Evolutionary conservation across 176 grass and related monocot species (phyloP).

Genomic region (Musa schizocarpa): DNA sequence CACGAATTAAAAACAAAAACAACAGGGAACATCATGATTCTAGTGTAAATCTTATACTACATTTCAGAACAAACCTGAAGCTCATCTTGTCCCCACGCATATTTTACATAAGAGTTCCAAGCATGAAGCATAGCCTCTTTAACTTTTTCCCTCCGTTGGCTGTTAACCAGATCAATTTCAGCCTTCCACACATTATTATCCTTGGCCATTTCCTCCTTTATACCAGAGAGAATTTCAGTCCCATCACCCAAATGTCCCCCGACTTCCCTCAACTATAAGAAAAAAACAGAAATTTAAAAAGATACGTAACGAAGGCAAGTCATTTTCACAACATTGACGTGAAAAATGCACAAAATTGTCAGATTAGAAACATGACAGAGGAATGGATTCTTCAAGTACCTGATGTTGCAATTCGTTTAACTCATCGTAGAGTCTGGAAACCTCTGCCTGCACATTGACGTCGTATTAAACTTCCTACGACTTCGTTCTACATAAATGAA

Average conservation of each 20-base stretch:
- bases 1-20: no score
- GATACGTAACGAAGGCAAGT: not conserved
- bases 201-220: conserved; percentile 10
- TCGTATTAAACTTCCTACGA: not conserved
- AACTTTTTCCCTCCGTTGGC: conserved; percentile 81
- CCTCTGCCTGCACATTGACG: conserved; percentile 50
- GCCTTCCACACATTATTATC: conserved; percentile 25
- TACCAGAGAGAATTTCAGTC: conserved; percentile 10
- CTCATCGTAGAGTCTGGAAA: conserved; percentile 46
- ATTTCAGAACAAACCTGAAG: conserved; percentile 61
- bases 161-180: conserved; percentile 60
- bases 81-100: conserved; percentile 95
- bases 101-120: conserved; percentile 91
- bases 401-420: conserved; percentile 64
- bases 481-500: not conserved
- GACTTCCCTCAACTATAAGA: conserved; percentile 63
- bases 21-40: no score
- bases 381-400: conserved; percentile 31
- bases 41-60: not conserved
- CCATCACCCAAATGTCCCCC: conserved; percentile 1
- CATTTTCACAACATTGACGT: not conserved
- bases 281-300: not conserved
- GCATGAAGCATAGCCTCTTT: conserved; percentile 94
- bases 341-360: not conserved
- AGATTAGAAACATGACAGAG: not conserved